phyloP scores from a whole-genome alignment of 331 rosid species.

The Cydonia oblonga region DNA sequence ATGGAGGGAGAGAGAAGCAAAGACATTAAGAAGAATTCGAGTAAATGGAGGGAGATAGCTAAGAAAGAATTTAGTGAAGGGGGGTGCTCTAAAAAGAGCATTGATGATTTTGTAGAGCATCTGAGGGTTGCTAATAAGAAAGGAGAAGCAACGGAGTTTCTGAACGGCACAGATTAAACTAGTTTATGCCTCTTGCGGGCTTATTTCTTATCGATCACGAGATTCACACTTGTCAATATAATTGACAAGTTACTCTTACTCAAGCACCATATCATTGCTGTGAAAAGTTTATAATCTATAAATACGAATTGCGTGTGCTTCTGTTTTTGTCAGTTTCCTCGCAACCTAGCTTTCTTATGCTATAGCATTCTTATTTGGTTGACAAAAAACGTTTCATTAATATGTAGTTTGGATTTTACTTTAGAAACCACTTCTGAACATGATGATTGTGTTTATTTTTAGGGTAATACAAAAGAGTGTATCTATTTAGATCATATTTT shows the following conservation, averaged over 20 bases:
- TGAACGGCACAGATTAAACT: background rate
- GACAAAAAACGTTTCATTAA: too few species aligned
- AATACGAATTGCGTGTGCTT: background rate
- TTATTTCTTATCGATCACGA: background rate
- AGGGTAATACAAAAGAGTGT: too few species aligned
- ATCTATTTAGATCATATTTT: too few species aligned
- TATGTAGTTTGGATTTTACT: too few species aligned
- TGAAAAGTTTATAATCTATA: background rate
- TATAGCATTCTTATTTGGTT: slow-evolving; percentile 24
- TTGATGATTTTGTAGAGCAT: slow-evolving; percentile 30
- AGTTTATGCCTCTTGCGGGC: background rate
- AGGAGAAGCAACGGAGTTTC: slow-evolving; percentile 1
- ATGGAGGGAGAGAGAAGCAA: slow-evolving; percentile 41
- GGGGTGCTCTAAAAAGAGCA: slow-evolving; percentile 36
- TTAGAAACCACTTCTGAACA: too few species aligned
- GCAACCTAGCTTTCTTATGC: slow-evolving; percentile 20
- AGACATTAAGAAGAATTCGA: slow-evolving; percentile 30
- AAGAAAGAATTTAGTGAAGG: slow-evolving; percentile 37
- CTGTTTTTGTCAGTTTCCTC: slow-evolving; percentile 4
- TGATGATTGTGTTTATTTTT: too few species aligned
- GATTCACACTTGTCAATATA: too few species aligned
- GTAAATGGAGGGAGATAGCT: slow-evolving; percentile 36
- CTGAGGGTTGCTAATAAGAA: slow-evolving; percentile 15
- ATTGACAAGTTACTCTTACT: too few species aligned
- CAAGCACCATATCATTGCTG: too few species aligned